phyloP scores from a whole-genome alignment of 768 basidiomycete species.

The Rickenella mellea region DNA sequence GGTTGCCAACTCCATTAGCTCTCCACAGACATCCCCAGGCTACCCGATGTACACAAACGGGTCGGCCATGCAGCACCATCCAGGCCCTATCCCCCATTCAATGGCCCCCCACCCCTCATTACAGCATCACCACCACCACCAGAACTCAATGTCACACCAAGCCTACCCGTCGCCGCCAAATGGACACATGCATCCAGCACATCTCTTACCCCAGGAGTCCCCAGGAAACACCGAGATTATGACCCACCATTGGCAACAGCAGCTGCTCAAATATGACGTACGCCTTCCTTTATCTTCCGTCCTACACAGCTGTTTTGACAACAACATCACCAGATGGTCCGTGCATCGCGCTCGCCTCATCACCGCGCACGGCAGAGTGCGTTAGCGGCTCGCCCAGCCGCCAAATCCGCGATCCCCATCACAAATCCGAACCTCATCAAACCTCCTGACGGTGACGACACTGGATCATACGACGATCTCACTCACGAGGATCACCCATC shows the following conservation, averaged over 20 bases:
- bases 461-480: constrained; percentile 24
- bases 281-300: constrained; percentile 15
- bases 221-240: constrained; percentile 54
- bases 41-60: constrained; percentile 71
- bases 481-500: constrained; percentile 54
- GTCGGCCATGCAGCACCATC: constrained; percentile 48
- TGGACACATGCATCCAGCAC: constrained; percentile 50
- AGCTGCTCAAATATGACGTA: constrained; percentile 88
- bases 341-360: constrained; percentile 80
- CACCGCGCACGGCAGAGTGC: constrained; percentile 94
- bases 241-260: constrained; percentile 86
- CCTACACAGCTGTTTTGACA: constrained; percentile 9
- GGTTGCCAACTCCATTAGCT: constrained; percentile 35
- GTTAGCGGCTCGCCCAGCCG: constrained; percentile 79
- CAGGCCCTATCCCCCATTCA: constrained; percentile 44
- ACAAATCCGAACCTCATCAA: constrained; percentile 77
- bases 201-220: constrained; percentile 46
- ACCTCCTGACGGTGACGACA: constrained; percentile 26
- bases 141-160: constrained; percentile 63
- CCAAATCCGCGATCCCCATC: constrained; percentile 85
- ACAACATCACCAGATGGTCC: constrained; percentile 49
- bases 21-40: constrained; percentile 63
- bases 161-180: constrained; percentile 69
- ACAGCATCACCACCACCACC: constrained; percentile 64
- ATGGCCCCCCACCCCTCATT: constrained; percentile 36